These are phyloP conservation scores for Cryptosporidium canis DNA, from an alignment of 169 alveolate species.

Conservation along the genomic window DNA sequence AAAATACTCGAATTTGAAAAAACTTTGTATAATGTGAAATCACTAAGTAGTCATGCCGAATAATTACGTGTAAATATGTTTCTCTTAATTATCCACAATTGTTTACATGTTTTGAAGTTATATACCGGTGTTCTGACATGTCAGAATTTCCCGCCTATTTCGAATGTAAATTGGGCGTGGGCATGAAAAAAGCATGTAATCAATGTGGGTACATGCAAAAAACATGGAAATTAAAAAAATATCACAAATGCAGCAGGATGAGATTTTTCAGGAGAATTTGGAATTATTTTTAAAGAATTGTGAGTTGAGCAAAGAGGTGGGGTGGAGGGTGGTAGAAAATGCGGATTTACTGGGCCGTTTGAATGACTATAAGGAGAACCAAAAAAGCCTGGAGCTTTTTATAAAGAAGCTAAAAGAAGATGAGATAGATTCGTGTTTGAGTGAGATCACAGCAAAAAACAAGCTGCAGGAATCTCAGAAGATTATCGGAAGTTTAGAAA, in stretches of 20 bases:
- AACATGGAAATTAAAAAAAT: constrained; percentile 23
- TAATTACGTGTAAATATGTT: background rate
- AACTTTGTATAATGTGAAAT: background rate
- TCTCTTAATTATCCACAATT: background rate
- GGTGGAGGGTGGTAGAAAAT: constrained; percentile 32
- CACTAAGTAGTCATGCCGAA: background rate
- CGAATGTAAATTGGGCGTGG: constrained; percentile 5
- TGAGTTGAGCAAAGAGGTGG: constrained; percentile 11
- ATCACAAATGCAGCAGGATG: constrained; percentile 10
- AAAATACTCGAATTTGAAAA: background rate
- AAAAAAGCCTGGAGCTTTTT: constrained; percentile 16
- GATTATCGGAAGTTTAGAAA: background rate
- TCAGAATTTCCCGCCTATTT: background rate
- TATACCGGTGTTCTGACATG: constrained; percentile 10
- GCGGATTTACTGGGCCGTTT: constrained; percentile 5
- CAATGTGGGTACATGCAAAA: constrained; percentile 74
- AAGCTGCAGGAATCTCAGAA: background rate
- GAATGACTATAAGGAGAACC: constrained; percentile 17
- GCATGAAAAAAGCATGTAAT: constrained; percentile 52
- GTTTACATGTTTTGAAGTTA: background rate
- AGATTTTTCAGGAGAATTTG: constrained; percentile 38
- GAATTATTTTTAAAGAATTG: constrained; percentile 21
- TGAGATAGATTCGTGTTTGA: constrained; percentile 34
- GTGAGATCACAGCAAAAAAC: background rate
- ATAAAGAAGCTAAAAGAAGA: constrained; percentile 39